phyloP scores from a whole-genome alignment of 768 basidiomycete genomes.

The Amanita rimosa region DNA sequence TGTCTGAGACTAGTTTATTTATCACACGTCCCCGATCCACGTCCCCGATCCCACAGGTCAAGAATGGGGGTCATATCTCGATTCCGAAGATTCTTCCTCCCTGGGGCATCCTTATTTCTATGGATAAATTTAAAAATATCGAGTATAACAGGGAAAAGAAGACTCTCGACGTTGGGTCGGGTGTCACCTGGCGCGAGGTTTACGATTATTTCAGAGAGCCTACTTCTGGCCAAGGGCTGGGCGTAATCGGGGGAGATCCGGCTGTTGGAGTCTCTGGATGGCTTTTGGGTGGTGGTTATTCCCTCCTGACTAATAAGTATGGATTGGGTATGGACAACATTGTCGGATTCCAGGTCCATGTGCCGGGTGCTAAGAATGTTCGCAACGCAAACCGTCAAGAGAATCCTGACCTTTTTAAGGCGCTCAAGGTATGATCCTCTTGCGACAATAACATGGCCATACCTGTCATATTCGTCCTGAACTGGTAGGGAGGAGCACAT shows the following conservation, averaged over 20 bases:
- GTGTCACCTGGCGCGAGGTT: neutral
- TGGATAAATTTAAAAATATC: neutral
- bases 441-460: neutral
- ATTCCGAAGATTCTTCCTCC: neutral
- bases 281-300: constrained; percentile 23
- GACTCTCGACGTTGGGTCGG: neutral
- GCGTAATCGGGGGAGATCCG: constrained; percentile 1
- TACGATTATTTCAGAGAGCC: neutral
- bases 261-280: constrained; percentile 20
- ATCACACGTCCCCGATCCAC: neutral
- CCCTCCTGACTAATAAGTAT: constrained; percentile 19
- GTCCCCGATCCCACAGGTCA: neutral
- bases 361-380: constrained; percentile 13
- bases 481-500: neutral
- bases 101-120: neutral
- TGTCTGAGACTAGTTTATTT: neutral
- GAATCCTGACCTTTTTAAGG: neutral
- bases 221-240: neutral
- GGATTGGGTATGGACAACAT: constrained; percentile 24
- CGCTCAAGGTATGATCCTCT: neutral
- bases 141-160: neutral
- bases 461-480: neutral
- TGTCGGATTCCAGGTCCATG: constrained; percentile 14
- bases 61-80: neutral
- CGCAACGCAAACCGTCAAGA: neutral